Evolutionary conservation across 805 yeast genomes (phyloP), one percentile per base, ranked within the genome.

Genomic region (Priceomyces fermenticarens): DNA sequence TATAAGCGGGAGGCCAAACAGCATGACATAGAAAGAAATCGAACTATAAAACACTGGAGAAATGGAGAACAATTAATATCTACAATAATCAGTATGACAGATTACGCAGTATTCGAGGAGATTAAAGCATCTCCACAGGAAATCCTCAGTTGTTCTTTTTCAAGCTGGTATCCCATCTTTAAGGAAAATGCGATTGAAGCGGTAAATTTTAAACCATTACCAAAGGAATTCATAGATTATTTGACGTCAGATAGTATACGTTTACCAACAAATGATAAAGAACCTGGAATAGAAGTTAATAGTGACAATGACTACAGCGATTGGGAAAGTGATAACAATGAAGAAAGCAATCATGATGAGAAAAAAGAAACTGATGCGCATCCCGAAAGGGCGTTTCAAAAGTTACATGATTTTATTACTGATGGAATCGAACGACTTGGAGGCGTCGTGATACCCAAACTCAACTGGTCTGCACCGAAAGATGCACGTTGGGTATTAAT

Each of bases 401-500:
- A 77, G 0, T 65, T 89, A 14, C 95, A 90, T 54, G 51, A 65
- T 0, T 51, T 68, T 32, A 69, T 91, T 12, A 64, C 65, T 28
- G 43, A 51, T 0, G 55, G 70, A 0, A 75, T 93, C 10, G 44
- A 48, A 2, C 67, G 71, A 32, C 65, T 75, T 20, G 62, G 58
- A 36, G 84, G 85, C 0, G 65, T 78, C 1, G 88, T 89, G 2
- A 74, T 88, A 1, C 98, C 98, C 1, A 93, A 93, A 55, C 67
- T 91, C 51, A 93, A 93, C 67, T 93, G 99, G 99, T 88, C 97
- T 0, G 85, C 97, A 1, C 99, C 99, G 1, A 83, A 82, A 55
- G 99, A 93, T 63, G 87, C 98, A 1, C 77, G 82, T 0, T 93
- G 98, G 99, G 91, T 93, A 14, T 65, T 85, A 53, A 75, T 93